phyloP scores from a whole-genome alignment of 768 basidiomycete species.

The Xerocomus brunneocitrinus region DNA sequence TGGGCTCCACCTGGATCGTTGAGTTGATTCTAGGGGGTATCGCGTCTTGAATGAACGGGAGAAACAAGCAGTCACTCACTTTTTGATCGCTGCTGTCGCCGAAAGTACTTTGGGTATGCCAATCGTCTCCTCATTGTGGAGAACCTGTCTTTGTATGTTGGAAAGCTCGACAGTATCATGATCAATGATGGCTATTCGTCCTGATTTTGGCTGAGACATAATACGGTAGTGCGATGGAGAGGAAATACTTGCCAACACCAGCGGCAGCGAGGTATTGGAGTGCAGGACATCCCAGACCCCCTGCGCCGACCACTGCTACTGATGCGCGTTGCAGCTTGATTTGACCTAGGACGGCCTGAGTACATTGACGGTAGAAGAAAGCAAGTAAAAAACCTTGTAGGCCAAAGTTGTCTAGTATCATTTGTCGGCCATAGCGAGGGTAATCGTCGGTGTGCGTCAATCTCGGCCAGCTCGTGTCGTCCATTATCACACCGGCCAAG shows the following conservation, averaged over 20 bases:
- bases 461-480: conserved; percentile 14
- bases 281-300: conserved; percentile 93
- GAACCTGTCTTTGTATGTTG: conserved; percentile 90
- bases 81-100: conserved; percentile 62
- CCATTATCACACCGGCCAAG: conserved; percentile 2
- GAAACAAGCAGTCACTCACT: conserved; percentile 38
- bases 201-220: conserved; percentile 37
- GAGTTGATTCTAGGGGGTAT: conserved; percentile 66
- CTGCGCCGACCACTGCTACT: conserved; percentile 88
- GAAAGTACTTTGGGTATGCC: conserved; percentile 81
- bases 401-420: conserved; percentile 90
- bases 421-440: conserved; percentile 89
- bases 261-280: conserved; percentile 91
- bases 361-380: not conserved
- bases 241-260: conserved; percentile 67
- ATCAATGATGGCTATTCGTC: conserved; percentile 81
- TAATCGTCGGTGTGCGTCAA: conserved; percentile 63
- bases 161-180: conserved; percentile 84
- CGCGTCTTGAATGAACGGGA: not conserved
- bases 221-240: not conserved
- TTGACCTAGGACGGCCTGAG: conserved; percentile 55
- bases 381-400: conserved; percentile 54
- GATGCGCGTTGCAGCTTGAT: conserved; percentile 70
- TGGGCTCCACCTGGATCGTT: conserved; percentile 51
- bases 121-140: conserved; percentile 69